Conservation (phyloP, 2,329 filamentous ascomycete species). For the Aspergillus quadrilineatus region DNA sequence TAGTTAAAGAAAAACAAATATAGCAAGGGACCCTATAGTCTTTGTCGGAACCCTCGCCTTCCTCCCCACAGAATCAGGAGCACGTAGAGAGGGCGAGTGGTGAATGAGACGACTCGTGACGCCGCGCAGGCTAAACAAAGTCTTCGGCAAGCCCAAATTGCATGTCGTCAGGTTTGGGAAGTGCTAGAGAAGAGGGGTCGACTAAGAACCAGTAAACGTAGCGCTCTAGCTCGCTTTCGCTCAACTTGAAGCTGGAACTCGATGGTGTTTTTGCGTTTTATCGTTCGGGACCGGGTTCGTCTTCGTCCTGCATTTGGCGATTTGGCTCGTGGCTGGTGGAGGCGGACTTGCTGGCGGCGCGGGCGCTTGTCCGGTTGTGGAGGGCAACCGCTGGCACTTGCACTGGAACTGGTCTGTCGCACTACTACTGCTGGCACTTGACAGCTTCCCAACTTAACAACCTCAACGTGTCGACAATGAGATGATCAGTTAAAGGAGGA, state of each 20-base stretch:
- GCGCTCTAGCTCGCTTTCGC: neutral
- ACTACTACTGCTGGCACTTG: neutral
- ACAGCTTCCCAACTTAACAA: neutral
- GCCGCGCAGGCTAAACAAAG: slow-evolving; percentile 23
- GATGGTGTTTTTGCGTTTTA: slow-evolving; percentile 25
- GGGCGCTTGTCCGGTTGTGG: slow-evolving; percentile 29
- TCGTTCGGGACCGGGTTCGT: neutral
- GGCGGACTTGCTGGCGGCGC: slow-evolving; percentile 12
- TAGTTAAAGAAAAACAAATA: slow-evolving; percentile 6
- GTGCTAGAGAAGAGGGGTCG: slow-evolving; percentile 9
- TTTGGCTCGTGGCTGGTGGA: slow-evolving; percentile 25
- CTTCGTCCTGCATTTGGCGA: slow-evolving; percentile 1
- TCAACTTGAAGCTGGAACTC: neutral
- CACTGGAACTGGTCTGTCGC: too few species aligned
- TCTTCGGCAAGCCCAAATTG: slow-evolving; percentile 21
- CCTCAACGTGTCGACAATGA: neutral
- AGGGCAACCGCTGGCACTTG: slow-evolving; percentile 29
- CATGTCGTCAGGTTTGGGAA: slow-evolving; percentile 19
- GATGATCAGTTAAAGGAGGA: neutral
- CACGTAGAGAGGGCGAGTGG: slow-evolving; percentile 18
- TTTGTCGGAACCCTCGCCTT: slow-evolving; percentile 1
- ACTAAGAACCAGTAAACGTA: slow-evolving; percentile 3
- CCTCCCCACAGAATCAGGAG: neutral
- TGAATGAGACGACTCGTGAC: slow-evolving; percentile 25
- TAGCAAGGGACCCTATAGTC: slow-evolving; percentile 1